Conservation (phyloP, 257 asterid species). For the Rauvolfia tetraphylla region DNA sequence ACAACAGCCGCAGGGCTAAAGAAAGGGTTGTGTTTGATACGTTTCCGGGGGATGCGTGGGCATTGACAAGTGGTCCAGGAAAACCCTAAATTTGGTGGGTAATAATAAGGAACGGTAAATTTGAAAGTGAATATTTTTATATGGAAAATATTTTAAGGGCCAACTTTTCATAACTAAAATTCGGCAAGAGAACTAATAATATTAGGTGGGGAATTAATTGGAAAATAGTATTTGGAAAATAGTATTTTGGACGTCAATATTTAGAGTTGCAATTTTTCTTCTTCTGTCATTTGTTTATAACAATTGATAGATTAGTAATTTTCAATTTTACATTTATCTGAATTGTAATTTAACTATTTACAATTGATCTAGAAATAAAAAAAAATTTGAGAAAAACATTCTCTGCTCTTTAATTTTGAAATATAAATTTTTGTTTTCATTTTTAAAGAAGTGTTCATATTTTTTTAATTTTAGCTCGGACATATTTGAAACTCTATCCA, state of each 20-base stretch:
- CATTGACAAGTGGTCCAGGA: not conserved
- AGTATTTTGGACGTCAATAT: not conserved
- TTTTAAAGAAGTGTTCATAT: too few relatives aligned
- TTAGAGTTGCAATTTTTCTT: not conserved
- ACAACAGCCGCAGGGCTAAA: not conserved
- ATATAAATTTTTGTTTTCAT: too few relatives aligned
- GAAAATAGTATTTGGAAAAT: not conserved
- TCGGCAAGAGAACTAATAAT: not conserved
- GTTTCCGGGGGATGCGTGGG: not conserved
- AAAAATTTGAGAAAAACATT: too few relatives aligned
- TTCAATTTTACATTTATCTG: too few relatives aligned
- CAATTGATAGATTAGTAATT: too few relatives aligned
- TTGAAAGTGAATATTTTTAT: not conserved
- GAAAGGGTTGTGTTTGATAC: not conserved
- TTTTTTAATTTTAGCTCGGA: too few relatives aligned
- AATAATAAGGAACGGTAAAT: not conserved
- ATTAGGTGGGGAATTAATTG: not conserved
- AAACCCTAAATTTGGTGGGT: conserved; percentile 12
- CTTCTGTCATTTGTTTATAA: not conserved
- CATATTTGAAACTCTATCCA: too few relatives aligned
- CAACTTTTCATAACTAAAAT: not conserved
- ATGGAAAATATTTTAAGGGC: not conserved
- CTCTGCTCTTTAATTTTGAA: too few relatives aligned
- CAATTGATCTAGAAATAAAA: too few relatives aligned
- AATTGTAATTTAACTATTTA: too few relatives aligned